phyloP scores from a whole-genome alignment of 768 basidiomycete species.

The Termitomyces bulborhizus region DNA sequence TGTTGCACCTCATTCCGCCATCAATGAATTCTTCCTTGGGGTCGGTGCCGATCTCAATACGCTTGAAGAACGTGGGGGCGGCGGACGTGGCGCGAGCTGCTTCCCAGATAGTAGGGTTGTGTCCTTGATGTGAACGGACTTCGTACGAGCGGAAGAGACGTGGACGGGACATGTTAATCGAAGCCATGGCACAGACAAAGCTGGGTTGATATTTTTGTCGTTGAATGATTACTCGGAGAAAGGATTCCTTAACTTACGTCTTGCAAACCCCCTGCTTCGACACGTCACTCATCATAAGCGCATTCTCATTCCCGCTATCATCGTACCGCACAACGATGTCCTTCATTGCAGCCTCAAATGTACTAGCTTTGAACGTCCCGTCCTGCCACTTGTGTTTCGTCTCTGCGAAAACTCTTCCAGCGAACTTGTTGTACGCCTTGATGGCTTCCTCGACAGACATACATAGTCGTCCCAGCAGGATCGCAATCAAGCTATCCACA shows the following conservation, averaged over 20 bases:
- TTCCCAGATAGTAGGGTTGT: constrained; percentile 22
- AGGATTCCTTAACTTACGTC: not conserved
- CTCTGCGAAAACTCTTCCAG: not conserved
- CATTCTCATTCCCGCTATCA: not conserved
- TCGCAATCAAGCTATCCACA: constrained; percentile 13
- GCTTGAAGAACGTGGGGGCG: constrained; percentile 18
- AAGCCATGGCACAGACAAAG: constrained; percentile 3
- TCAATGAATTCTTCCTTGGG: constrained; percentile 9
- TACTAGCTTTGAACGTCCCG: not conserved
- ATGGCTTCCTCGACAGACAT: constrained; percentile 18
- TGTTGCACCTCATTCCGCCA: constrained; percentile 13
- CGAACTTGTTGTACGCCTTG: constrained; percentile 8
- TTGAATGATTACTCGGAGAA: not conserved
- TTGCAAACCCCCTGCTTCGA: not conserved
- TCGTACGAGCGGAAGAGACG: constrained; percentile 13
- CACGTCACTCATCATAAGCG: not conserved
- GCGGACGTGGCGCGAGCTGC: constrained; percentile 24
- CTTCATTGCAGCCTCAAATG: not conserved
- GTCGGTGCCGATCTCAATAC: constrained; percentile 9
- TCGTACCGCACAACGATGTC: not conserved
- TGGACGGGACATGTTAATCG: not conserved
- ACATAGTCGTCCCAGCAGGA: constrained; percentile 20
- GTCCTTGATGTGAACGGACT: not conserved
- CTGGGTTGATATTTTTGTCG: not conserved
- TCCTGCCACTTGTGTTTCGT: not conserved